Evolutionary conservation across 2,329 filamentous ascomycete genomes (phyloP).

Genomic region (Elsinoe australis): DNA sequence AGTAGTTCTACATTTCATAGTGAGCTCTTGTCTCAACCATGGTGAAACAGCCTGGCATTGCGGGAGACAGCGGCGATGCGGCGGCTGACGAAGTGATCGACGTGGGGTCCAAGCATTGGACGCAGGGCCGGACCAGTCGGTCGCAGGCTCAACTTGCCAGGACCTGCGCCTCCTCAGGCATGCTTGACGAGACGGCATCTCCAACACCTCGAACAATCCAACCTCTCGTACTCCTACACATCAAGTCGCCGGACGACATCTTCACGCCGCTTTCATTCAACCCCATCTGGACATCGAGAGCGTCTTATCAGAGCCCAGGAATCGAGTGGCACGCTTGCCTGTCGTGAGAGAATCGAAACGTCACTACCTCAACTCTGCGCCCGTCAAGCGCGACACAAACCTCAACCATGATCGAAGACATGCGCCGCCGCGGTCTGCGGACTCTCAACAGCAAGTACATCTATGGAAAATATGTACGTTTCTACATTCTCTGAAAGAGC

Average conservation of each 20-base stretch:
- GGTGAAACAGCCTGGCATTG: constrained; percentile 3
- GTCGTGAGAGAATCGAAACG: constrained; percentile 8
- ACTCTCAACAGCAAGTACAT: constrained; percentile 65
- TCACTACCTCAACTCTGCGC: constrained; percentile 8
- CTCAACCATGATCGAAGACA: constrained; percentile 17
- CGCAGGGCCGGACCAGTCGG: neutral
- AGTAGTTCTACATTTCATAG: too few species aligned
- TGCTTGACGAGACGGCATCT: neutral
- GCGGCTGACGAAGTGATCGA: constrained; percentile 5
- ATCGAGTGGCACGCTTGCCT: neutral
- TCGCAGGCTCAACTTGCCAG: constrained; percentile 2
- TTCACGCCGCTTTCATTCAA: neutral
- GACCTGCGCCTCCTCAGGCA: constrained; percentile 15
- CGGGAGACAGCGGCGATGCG: constrained; percentile 1
- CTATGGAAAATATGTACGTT: constrained; percentile 65
- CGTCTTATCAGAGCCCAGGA: neutral
- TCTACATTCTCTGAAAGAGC: constrained; percentile 17
- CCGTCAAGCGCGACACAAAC: constrained; percentile 4
- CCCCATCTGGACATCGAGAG: neutral
- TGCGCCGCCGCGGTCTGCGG: constrained; percentile 31
- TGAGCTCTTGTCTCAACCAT: neutral
- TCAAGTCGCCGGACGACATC: constrained; percentile 8
- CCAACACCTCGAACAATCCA: constrained; percentile 1
- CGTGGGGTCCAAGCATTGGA: constrained; percentile 2
- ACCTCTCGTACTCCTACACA: neutral